Evolutionary conservation across 345 rosid species (phyloP), one percentile per base, ranked within the genome.

Genomic region (Rhodamnia argentea): DNA sequence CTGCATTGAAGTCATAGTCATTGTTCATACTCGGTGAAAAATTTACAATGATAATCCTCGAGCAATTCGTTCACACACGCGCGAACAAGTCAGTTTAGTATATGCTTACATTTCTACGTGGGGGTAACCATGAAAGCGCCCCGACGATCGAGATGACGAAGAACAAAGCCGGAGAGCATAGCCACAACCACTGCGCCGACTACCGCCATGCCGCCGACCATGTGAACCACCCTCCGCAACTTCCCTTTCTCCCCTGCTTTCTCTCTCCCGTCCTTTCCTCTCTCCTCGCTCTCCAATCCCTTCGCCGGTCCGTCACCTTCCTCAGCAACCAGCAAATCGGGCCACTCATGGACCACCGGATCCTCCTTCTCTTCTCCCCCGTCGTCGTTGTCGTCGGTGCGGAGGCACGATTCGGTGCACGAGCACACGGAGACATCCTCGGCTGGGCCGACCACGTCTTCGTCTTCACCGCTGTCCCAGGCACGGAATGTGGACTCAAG

Each of bases 401-500:
- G 84, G 32, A 88, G 70, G 78, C 78, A 85, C 0, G 89, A 85
- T 60, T 87, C 90, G 2, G 89, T 51, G 87, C 88, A 88, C 11
- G 90, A 89, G 55, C 91, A 86, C 10, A 87, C 60, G 14, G 88
- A 86, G 55, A 40, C 84, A 24, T 85, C 82, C 58, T 70, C 78
- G 0, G 47, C 7, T 3, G 2, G 24, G 78, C 78, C 4, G 13
- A 24, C 24, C 47, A 32, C 26, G 2, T 32, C 47, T 15, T 82
- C 51, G 55, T 9, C 42, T 1, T 52, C 51, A 50, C 52, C 52
- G 9, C 14, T 24, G 52, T 87, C 88, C 92, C 92, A 89, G 9
- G 89, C 83, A 2, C 15, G 84, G 83, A 88, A 92, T 23, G 70
- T 27, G 9, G 85, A 26, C 83, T 88, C 92, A 4, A 91, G 86